Base-by-base conservation (phyloP, 495 filamentous ascomycete genomes). In the Jackrogersella multiformis region DNA sequence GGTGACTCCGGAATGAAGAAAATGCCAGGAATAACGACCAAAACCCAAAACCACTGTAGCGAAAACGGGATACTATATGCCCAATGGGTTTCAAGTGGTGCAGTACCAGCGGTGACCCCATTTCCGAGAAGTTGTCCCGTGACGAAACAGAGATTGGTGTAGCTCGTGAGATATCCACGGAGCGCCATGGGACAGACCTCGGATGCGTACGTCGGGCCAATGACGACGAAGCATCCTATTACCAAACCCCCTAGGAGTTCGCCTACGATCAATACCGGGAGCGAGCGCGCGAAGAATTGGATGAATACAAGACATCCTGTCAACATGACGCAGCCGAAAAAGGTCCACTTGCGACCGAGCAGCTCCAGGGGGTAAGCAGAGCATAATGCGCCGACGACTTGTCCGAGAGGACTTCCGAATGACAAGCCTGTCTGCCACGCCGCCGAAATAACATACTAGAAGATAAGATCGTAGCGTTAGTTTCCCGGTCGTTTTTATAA, bases 71-170 rank as follows among this genome's bases (percentile, higher is more conserved):
- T 86, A 9, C 82, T 80, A 54, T 87, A 89, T 0, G 78, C 79
- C 82, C 82, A 84, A 44, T 84, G 74, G 30, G 73, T 77, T 5
- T 60, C 56, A 5, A 73, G 71, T 52, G 75, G 75, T 68, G 66
- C 78, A 15, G 79, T 80, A 23, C 83, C 84, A 8, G 81, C 78
- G 6, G 87, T 77, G 2, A 88, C 81, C 4, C 82, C 82, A 9
- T 84, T 82, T 0, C 80, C 82, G 10, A 90, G 77, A 4, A 89
- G 77, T 53, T 89, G 86, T 2, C 87, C 88, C 5, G 89, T 88
- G 36, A 87, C 86, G 80, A 87, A 91, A 77, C 87, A 90, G 42
- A 90, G 76, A 65, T 89, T 89, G 41, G 88, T 86, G 61, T 84
- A 88, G 38, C 78, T 80, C 12, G 87, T 88, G 5, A 88, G 74